A percentile compares a stretch with the other conserved stretches of the same genome.
Evolutionary conservation across 2,329 filamentous ascomycete species (phyloP).

Genomic region (Fusarium mexicanum): DNA sequence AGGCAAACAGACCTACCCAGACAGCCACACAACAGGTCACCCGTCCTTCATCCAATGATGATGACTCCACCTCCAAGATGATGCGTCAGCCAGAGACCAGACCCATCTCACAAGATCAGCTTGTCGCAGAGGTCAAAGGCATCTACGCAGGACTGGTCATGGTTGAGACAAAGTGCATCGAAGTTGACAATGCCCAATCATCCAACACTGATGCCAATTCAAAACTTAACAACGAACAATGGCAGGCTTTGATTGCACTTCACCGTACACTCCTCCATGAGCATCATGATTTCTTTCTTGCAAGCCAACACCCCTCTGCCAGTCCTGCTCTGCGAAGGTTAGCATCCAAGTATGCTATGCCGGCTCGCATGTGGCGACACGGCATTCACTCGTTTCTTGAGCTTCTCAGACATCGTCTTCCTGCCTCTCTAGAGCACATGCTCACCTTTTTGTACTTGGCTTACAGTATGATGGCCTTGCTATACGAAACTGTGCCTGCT

Average conservation of each 20-base stretch:
- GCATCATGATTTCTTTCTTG: conserved; percentile 87
- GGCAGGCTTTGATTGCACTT: conserved; percentile 83
- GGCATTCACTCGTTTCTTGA: conserved; percentile 90
- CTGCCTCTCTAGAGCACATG: conserved; percentile 86
- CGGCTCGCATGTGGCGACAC: conserved; percentile 92
- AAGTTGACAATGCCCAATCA: conserved; percentile 75
- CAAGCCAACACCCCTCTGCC: conserved; percentile 85
- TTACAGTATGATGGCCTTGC: conserved; percentile 87
- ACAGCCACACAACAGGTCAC: conserved; percentile 1
- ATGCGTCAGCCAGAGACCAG: conserved; percentile 30
- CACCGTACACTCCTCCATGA: conserved; percentile 85
- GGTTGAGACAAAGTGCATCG: conserved; percentile 88
- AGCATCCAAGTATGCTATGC: conserved; percentile 88
- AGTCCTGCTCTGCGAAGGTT: conserved; percentile 72
- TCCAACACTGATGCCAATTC: conserved; percentile 54
- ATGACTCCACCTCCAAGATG: conserved; percentile 22
- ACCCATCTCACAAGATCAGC: conserved; percentile 76
- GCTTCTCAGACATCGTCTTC: conserved; percentile 76
- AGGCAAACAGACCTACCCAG: conserved; percentile 2
- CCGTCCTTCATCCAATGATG: neutral
- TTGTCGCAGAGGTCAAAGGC: conserved; percentile 82
- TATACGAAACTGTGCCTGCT: conserved; percentile 84
- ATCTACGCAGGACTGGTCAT: conserved; percentile 87
- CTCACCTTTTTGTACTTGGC: conserved; percentile 87
- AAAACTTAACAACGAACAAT: conserved; percentile 73